phyloP scores from a whole-genome alignment of 1,284 basidiomycete genomes.

The Ganoderma multipileum region DNA sequence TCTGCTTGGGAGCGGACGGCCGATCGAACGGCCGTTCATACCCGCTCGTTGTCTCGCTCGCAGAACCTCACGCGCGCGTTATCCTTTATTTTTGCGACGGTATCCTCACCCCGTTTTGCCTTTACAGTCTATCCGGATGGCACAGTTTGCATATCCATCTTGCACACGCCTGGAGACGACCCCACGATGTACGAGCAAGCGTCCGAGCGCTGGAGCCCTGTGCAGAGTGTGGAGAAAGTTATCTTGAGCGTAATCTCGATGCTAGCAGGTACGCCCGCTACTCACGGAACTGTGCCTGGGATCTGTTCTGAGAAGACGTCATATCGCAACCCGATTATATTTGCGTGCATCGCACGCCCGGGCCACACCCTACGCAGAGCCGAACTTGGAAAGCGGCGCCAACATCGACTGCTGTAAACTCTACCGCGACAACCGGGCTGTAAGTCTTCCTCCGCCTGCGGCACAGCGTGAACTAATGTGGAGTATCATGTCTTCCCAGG shows the following conservation, averaged over 20 bases:
- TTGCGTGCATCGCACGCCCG: background rate
- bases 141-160: constrained; percentile 97
- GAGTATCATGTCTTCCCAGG: constrained; percentile 42
- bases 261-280: constrained; percentile 80
- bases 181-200: constrained; percentile 92
- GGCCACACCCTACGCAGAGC: constrained; percentile 62
- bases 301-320: constrained; percentile 7
- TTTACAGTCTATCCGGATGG: constrained; percentile 88
- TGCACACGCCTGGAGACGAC: constrained; percentile 97
- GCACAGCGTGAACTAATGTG: constrained; percentile 11
- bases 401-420: constrained; percentile 98
- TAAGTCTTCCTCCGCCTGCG: constrained; percentile 35
- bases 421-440: constrained; percentile 83
- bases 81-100: background rate
- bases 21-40: background rate
- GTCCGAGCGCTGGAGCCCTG: constrained; percentile 97
- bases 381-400: constrained; percentile 98
- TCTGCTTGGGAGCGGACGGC: background rate
- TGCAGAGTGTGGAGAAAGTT: constrained; percentile 97
- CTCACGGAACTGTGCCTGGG: constrained; percentile 4
- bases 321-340: constrained; percentile 2
- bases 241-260: constrained; percentile 96
- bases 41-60: constrained; percentile 7
- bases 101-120: background rate
- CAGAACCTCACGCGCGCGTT: background rate